phyloP scores from a whole-genome alignment of 306 rosid genomes.

The Cucumis cinereus region DNA sequence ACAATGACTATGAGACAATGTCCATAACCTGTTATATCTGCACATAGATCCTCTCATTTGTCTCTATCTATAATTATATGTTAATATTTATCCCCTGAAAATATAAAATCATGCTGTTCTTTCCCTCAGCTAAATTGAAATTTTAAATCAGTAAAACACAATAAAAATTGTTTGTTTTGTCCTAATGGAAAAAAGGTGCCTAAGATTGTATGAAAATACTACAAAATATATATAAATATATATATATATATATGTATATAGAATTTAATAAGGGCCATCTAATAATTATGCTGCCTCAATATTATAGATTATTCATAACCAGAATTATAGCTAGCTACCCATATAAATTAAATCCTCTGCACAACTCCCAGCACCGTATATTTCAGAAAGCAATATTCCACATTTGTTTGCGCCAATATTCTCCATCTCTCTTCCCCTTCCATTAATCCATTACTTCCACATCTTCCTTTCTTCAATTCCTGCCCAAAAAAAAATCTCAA shows the following conservation, averaged over 20 bases:
- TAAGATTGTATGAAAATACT: background rate
- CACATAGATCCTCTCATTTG: background rate
- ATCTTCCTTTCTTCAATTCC: background rate
- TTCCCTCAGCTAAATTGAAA: background rate
- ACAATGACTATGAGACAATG: background rate
- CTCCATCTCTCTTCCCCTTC: background rate
- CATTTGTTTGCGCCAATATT: background rate
- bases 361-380: background rate
- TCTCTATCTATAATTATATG: background rate
- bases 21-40: background rate
- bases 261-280: background rate
- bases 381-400: background rate
- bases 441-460: background rate
- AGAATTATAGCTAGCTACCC: constrained; percentile 1
- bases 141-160: background rate
- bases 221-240: background rate
- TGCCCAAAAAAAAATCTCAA: background rate
- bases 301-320: constrained; percentile 2
- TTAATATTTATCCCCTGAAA: background rate
- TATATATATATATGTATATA: background rate
- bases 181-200: background rate
- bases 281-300: background rate
- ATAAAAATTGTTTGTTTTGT: background rate
- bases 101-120: background rate
- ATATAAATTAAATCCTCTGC: background rate